Evolutionary conservation across 805 yeast genomes (phyloP).

Genomic region (Saturnispora dispora): DNA sequence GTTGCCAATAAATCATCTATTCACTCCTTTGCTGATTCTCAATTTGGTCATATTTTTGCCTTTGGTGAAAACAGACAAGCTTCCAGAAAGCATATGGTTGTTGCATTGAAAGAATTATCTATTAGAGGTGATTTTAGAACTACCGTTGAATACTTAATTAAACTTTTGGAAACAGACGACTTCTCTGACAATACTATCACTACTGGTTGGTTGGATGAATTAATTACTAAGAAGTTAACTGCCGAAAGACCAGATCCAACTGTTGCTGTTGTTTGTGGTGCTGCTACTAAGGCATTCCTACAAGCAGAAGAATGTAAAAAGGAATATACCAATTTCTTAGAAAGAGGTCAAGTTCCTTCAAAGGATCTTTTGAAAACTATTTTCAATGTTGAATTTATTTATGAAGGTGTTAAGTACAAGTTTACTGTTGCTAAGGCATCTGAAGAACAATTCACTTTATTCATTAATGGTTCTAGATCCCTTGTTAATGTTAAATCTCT

Average conservation of each 20-base stretch:
- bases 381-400: constrained; percentile 89
- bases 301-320: constrained; percentile 60
- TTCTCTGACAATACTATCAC: constrained; percentile 95
- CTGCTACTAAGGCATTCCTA: constrained; percentile 89
- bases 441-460: constrained; percentile 73
- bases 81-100: constrained; percentile 97
- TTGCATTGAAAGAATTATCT: constrained; percentile 90
- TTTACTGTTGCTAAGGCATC: constrained; percentile 95
- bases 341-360: constrained; percentile 91
- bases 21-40: constrained; percentile 97
- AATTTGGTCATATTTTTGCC: constrained; percentile 97
- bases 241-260: constrained; percentile 94
- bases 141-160: constrained; percentile 93
- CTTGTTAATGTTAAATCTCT: constrained; percentile 82
- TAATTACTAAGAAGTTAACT: constrained; percentile 85
- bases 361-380: constrained; percentile 75
- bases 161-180: constrained; percentile 90
- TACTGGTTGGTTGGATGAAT: constrained; percentile 98
- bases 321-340: constrained; percentile 68
- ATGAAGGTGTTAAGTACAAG: constrained; percentile 86
- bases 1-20: constrained; percentile 95
- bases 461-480: constrained; percentile 86
- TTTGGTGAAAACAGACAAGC: constrained; percentile 98
- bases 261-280: constrained; percentile 93
- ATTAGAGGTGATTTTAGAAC: constrained; percentile 98